Conservation (phyloP, 176 grass and related monocot species). For the Rhynchospora pubera region DNA sequence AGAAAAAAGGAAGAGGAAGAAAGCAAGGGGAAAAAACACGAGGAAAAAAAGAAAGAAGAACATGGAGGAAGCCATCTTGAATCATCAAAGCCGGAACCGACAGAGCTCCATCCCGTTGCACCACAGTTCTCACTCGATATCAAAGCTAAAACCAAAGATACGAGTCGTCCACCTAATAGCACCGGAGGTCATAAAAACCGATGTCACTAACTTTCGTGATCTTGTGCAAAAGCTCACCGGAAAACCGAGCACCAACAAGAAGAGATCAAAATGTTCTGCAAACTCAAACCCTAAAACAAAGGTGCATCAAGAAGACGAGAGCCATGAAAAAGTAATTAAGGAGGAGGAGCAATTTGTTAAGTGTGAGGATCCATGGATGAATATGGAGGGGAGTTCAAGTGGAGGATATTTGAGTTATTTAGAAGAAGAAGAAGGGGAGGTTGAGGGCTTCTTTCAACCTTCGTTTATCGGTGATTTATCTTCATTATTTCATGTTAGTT, state of each 20-base stretch:
- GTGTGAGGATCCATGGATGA: conserved; percentile 14
- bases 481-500: conserved; percentile 33
- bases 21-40: not conserved
- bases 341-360: conserved; percentile 40
- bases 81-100: conserved; percentile 24
- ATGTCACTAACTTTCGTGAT: conserved; percentile 65
- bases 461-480: conserved; percentile 19
- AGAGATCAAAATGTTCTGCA: not conserved
- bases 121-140: not conserved
- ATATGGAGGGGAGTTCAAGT: conserved; percentile 39
- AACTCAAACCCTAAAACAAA: not conserved
- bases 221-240: conserved; percentile 90
- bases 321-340: conserved; percentile 45
- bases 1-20: not conserved
- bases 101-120: not conserved
- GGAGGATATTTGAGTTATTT: conserved; percentile 51
- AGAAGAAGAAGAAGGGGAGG: conserved; percentile 38
- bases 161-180: conserved; percentile 63
- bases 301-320: conserved; percentile 21
- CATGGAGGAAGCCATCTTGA: conserved; percentile 3
- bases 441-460: conserved; percentile 27
- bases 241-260: conserved; percentile 33
- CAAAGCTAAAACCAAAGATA: conserved; percentile 49
- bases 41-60: not conserved
- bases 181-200: conserved; percentile 90